Evolutionary conservation across 2,329 filamentous ascomycete species (phyloP).

Genomic region (Gaeumannomyces sp.): DNA sequence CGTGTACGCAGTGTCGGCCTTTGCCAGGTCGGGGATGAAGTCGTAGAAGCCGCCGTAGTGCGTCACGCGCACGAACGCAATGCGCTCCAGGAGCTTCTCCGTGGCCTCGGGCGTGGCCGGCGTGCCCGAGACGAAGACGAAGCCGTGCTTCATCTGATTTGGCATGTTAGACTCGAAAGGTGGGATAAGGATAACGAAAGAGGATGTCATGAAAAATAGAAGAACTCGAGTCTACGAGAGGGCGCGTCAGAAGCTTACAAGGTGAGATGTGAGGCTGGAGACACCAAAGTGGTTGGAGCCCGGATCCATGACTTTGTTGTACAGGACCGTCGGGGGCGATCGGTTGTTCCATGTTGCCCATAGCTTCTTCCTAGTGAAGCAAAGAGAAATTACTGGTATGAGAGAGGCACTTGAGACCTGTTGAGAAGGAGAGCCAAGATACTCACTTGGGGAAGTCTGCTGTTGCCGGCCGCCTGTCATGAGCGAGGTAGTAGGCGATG

Average conservation of each 20-base stretch:
- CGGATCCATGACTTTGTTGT: slow-evolving; percentile 51
- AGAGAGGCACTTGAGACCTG: background rate
- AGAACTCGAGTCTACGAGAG: background rate
- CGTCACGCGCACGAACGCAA: slow-evolving; percentile 81
- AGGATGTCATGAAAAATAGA: background rate
- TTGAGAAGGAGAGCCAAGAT: slow-evolving; percentile 13
- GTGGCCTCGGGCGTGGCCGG: slow-evolving; percentile 65
- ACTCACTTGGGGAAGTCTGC: slow-evolving; percentile 26
- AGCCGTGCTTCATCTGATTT: slow-evolving; percentile 59
- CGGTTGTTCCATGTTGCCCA: slow-evolving; percentile 7
- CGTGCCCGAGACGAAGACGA: slow-evolving; percentile 68
- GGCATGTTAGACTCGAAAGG: background rate
- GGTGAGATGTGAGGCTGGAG: slow-evolving; percentile 54
- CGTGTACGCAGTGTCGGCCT: slow-evolving; percentile 89
- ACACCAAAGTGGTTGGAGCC: slow-evolving; percentile 44
- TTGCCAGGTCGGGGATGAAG: slow-evolving; percentile 81
- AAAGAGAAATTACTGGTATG: background rate
- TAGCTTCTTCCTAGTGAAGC: background rate
- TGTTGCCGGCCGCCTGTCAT: slow-evolving; percentile 22
- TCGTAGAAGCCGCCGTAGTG: slow-evolving; percentile 81
- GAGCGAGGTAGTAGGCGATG: slow-evolving; percentile 41
- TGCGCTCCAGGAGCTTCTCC: slow-evolving; percentile 66
- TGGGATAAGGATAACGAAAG: background rate
- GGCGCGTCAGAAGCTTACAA: slow-evolving; percentile 28
- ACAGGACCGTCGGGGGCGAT: slow-evolving; percentile 53